phyloP scores from a whole-genome alignment of 2,329 filamentous ascomycete genomes.

The Monilinia laxa region DNA sequence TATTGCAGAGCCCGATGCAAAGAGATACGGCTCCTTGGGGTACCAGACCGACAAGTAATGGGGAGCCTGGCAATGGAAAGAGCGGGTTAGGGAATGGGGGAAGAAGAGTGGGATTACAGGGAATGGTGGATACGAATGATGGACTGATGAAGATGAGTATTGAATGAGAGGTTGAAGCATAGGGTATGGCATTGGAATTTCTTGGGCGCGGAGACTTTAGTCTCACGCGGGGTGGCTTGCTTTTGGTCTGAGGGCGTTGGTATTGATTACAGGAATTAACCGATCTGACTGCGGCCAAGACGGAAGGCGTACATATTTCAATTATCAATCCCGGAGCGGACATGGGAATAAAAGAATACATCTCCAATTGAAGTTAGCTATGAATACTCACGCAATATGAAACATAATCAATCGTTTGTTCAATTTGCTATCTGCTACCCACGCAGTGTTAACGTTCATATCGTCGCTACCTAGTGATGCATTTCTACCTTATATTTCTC shows the following conservation, averaged over 20 bases:
- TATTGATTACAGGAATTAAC: background rate
- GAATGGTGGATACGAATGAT: slow-evolving; percentile 95
- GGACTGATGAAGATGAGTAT: slow-evolving; percentile 97
- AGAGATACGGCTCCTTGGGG: slow-evolving; percentile 70
- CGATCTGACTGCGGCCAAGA: background rate
- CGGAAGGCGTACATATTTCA: background rate
- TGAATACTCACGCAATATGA: background rate
- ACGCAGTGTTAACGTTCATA: background rate
- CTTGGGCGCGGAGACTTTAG: background rate
- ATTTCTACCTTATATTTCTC: no score
- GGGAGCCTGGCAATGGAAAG: slow-evolving; percentile 46
- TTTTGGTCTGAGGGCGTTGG: background rate
- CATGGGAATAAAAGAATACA: background rate
- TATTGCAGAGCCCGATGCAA: slow-evolving; percentile 81
- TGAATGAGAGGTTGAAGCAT: slow-evolving; percentile 53
- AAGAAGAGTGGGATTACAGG: slow-evolving; percentile 73
- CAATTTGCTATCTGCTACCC: background rate
- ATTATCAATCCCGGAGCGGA: background rate
- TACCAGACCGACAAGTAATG: slow-evolving; percentile 62
- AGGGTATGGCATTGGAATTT: background rate
- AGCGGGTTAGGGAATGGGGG: slow-evolving; percentile 37
- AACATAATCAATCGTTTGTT: background rate
- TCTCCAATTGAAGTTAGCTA: background rate
- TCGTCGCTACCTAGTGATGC: no score
- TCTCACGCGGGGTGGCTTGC: background rate